Evolutionary conservation across 495 filamentous ascomycete species (phyloP).

Genomic region (Neurospora sp.): DNA sequence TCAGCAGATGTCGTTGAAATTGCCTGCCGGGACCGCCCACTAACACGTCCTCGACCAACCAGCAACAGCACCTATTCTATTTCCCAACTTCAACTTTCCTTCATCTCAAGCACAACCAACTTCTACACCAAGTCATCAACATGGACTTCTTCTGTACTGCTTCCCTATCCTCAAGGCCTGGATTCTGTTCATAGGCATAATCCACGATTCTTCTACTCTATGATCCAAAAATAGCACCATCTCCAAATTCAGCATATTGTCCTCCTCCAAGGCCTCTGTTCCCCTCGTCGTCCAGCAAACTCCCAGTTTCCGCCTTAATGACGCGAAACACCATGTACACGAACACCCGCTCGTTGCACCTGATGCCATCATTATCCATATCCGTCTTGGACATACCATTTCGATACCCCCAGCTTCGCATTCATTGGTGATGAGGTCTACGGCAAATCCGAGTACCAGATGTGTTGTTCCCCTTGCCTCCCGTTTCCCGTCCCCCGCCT

Average conservation of each 20-base stretch:
- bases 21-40: not conserved
- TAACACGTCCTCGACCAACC: not conserved
- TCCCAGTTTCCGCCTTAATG: not conserved
- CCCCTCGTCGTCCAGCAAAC: not conserved
- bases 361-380: not conserved
- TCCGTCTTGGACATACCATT: not conserved
- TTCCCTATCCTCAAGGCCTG: not conserved
- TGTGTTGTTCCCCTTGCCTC: not conserved
- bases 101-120: not conserved
- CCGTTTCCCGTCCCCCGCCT: not conserved
- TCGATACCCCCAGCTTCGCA: not conserved
- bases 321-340: not conserved
- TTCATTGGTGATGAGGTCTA: not conserved
- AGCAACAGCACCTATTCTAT: not conserved
- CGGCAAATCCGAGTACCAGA: not conserved
- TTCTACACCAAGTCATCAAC: not conserved
- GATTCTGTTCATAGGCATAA: not conserved
- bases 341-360: not conserved
- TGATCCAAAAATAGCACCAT: not conserved
- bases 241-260: not conserved
- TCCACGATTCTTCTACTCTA: not conserved
- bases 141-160: not conserved
- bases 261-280: not conserved
- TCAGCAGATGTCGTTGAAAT: not conserved
- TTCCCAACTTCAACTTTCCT: not conserved